Evolutionary conservation across 495 filamentous ascomycete genomes (phyloP).

Genomic region (Daldinia bambusicola): DNA sequence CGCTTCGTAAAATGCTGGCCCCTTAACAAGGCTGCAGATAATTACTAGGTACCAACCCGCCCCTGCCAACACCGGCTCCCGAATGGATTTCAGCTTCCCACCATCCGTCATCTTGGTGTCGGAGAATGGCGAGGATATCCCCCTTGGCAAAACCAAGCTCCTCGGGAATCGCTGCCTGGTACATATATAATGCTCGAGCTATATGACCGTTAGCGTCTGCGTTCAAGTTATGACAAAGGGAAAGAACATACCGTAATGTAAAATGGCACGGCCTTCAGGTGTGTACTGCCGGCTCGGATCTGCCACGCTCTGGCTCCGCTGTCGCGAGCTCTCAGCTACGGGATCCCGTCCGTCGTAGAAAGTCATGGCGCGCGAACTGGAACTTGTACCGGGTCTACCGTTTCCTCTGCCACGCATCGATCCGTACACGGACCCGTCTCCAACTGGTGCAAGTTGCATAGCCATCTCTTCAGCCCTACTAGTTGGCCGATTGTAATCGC

Average conservation of each 20-base stretch:
- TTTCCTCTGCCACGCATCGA: constrained; percentile 60
- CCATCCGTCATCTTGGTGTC: constrained; percentile 98
- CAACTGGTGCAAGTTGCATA: constrained; percentile 73
- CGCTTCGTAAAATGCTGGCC: background rate
- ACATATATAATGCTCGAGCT: constrained; percentile 96
- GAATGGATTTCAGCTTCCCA: constrained; percentile 97
- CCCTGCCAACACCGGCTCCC: constrained; percentile 66
- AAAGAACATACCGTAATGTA: constrained; percentile 85
- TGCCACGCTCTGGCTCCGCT: constrained; percentile 84
- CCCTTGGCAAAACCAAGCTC: constrained; percentile 95
- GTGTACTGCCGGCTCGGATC: constrained; percentile 77
- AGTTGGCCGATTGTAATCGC: constrained; percentile 65
- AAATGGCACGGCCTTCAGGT: constrained; percentile 83
- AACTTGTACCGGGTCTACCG: constrained; percentile 51
- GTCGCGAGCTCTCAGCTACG: constrained; percentile 61
- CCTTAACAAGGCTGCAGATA: constrained; percentile 81
- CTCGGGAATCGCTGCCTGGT: constrained; percentile 92
- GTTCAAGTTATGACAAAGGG: background rate
- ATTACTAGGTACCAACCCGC: constrained; percentile 95
- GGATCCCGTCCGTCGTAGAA: constrained; percentile 69
- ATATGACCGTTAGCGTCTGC: constrained; percentile 35
- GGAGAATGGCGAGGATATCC: constrained; percentile 86
- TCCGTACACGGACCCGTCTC: constrained; percentile 50
- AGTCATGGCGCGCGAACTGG: constrained; percentile 59
- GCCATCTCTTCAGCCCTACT: constrained; percentile 79